Conservation (phyloP, 345 rosid genomes). For the Mallotus nudiflorus region DNA sequence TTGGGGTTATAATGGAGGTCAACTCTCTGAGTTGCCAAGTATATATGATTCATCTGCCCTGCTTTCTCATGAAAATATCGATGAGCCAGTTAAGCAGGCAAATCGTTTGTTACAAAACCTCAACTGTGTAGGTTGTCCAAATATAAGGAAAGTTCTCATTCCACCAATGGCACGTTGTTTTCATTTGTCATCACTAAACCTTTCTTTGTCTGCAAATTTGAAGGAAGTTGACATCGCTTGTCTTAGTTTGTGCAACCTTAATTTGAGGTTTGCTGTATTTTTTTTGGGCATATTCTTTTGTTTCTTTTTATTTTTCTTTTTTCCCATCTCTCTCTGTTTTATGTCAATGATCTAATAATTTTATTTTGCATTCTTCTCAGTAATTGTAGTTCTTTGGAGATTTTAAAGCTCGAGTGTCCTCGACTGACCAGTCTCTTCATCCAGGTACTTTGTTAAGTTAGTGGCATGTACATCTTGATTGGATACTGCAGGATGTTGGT, state of each 20-base stretch:
- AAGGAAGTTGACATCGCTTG: conserved; percentile 90
- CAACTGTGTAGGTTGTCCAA: conserved; percentile 89
- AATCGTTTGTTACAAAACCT: conserved; percentile 87
- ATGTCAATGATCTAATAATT: background rate
- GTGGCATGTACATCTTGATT: background rate
- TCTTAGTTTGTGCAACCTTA: conserved; percentile 65
- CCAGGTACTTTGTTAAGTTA: conserved; percentile 45
- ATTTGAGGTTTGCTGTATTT: conserved; percentile 60
- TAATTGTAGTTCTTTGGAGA: conserved; percentile 86
- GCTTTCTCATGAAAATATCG: conserved; percentile 29
- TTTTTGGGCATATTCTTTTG: background rate
- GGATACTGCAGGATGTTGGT: background rate
- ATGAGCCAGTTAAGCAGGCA: conserved; percentile 45
- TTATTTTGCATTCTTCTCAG: conserved; percentile 37
- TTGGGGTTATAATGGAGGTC: conserved; percentile 66
- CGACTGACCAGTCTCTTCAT: conserved; percentile 84
- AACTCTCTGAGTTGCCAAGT: conserved; percentile 37
- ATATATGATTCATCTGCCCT: conserved; percentile 24
- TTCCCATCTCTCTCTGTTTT: background rate
- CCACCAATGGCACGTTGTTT: conserved; percentile 77
- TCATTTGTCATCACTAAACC: conserved; percentile 75
- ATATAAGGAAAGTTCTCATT: conserved; percentile 81
- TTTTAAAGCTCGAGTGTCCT: conserved; percentile 76
- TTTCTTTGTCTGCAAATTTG: conserved; percentile 76
- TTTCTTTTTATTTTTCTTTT: background rate